Base-by-base conservation (phyloP, 768 basidiomycete genomes). In the Lentinula detonsa region DNA sequence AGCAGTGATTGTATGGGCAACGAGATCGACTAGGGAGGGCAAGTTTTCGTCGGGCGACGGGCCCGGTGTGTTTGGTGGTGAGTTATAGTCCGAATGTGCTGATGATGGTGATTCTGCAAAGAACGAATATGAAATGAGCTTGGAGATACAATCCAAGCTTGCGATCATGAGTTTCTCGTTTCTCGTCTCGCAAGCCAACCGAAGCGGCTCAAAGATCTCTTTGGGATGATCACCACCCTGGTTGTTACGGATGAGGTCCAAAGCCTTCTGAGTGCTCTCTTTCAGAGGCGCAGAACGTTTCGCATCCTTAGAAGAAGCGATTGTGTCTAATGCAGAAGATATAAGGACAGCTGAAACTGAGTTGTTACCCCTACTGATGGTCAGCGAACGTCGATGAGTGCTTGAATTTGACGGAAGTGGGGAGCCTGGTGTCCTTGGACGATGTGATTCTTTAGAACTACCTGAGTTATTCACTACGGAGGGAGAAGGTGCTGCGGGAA, bases 91-190 rank as follows among this genome's bases (percentile, higher is more conserved):
- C 37, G 72, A 67, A 57, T 75, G 71, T 57, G 74, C 65, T 33
- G 73, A 60, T 54, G 78, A 71, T 39, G 78, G 74, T 35, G 82
- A 72, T 66, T 97, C 95, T 46, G 85, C 84, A 69, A 98, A 98
- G 83, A 98, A 98, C 28, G 93, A 95, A 73, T 98, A 93, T 6
- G 95, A 95, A 64, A 98, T 92, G 65, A 99, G 85, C 74, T 99
- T 99, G 59, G 94, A 93, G 62, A 98, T 94, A 69, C 97, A 95
- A 73, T 99, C 97, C 71, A 99, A 78, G 67, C 95, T 96, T 16
- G 95, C 92, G 70, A 97, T 93, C 88, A 95, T 92, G 37, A 98
- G 83, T 66, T 93, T 93, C 71, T 98, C 95, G 64, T 82, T 91
- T 56, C 87, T 84, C 4, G 95, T 98, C 78, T 98, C 96, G 75